These are phyloP conservation scores for Sugiyamaella boreocaroliniensis DNA, from an alignment of 805 yeast genomes.

Conservation along the genomic window DNA sequence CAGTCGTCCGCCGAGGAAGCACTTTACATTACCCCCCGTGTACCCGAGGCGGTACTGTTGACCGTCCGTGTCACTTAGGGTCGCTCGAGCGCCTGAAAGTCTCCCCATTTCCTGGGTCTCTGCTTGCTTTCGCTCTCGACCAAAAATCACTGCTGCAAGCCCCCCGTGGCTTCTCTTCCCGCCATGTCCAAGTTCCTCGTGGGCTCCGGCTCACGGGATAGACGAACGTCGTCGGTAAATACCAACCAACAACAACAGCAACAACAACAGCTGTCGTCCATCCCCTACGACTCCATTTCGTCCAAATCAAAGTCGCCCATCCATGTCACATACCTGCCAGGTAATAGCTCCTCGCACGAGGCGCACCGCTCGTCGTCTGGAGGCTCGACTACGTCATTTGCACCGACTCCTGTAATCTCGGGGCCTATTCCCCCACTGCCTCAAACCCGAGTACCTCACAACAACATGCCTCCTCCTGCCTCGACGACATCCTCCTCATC, in stretches of 20 bases:
- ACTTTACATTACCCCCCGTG: too few relatives aligned
- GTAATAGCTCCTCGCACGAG: constrained; percentile 4
- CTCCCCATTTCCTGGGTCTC: not conserved
- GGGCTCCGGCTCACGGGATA: not conserved
- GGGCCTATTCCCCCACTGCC: constrained; percentile 28
- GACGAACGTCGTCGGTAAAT: not conserved
- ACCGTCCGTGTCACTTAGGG: too few relatives aligned
- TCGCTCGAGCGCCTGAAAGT: too few relatives aligned
- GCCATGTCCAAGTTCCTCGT: constrained; percentile 3
- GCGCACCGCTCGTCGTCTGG: constrained; percentile 7
- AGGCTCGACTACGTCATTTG: constrained; percentile 11
- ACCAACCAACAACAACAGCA: not conserved
- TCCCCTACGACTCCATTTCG: constrained; percentile 22
- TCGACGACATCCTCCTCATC: not conserved
- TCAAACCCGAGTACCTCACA: constrained; percentile 3
- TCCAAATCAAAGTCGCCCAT: constrained; percentile 20
- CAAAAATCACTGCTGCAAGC: constrained; percentile 2
- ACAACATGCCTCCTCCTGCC: not conserved
- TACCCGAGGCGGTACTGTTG: too few relatives aligned
- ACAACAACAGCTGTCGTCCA: constrained; percentile 1
- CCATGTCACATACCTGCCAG: constrained; percentile 21
- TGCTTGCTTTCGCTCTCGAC: not conserved
- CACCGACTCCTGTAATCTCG: constrained; percentile 19
- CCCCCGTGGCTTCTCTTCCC: not conserved
- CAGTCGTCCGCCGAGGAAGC: too few relatives aligned